Evolutionary conservation across 2,329 filamentous ascomycete genomes (phyloP).

Genomic region (Aspergillus unguis): DNA sequence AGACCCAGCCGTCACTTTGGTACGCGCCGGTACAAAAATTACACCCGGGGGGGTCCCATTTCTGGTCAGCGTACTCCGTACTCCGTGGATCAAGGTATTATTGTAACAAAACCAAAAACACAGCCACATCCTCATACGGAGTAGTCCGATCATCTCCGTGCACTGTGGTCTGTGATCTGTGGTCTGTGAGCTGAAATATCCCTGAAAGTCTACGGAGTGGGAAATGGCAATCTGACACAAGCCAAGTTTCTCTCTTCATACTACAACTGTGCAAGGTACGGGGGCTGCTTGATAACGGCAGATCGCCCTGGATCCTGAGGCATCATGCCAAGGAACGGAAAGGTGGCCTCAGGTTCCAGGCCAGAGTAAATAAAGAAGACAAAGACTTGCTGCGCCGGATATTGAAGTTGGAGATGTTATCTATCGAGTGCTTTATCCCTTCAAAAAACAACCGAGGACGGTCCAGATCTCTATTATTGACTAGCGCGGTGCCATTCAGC

Average conservation of each 20-base stretch:
- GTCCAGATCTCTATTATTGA: slow-evolving; percentile 4
- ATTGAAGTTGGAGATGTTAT: background rate
- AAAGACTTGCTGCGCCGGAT: background rate
- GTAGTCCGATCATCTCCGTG: too few species aligned
- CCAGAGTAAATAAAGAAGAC: slow-evolving; percentile 6
- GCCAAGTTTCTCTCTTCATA: too few species aligned
- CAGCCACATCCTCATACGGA: too few species aligned
- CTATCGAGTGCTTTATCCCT: background rate
- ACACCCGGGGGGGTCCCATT: background rate
- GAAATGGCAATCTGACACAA: too few species aligned
- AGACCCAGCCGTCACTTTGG: background rate
- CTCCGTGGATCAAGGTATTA: background rate
- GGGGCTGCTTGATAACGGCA: background rate
- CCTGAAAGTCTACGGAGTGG: too few species aligned
- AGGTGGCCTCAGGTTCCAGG: slow-evolving; percentile 7
- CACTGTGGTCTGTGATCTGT: too few species aligned
- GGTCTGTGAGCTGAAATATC: too few species aligned
- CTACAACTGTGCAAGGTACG: too few species aligned
- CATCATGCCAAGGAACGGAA: slow-evolving; percentile 5
- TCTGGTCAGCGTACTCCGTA: background rate
- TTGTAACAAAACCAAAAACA: background rate
- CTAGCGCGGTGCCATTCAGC: slow-evolving; percentile 9
- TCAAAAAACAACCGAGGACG: background rate
- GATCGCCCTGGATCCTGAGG: slow-evolving; percentile 2
- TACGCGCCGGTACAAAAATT: background rate